These are phyloP conservation scores for Chimonanthus salicifolius DNA, from an alignment of 164 flowering plant species.

Conservation along the genomic window DNA sequence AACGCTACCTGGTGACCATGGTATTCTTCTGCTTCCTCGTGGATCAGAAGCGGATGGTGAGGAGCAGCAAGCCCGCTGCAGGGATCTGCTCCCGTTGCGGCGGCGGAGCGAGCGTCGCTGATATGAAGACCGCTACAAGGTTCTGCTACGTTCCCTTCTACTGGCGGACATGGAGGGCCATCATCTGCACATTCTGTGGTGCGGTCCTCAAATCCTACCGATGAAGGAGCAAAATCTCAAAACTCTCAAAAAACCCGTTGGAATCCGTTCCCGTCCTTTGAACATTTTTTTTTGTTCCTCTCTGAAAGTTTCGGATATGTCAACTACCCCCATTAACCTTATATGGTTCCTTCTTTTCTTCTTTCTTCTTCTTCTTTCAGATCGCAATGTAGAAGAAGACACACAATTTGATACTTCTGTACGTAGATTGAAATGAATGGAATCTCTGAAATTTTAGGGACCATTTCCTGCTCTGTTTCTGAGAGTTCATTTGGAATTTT, in stretches of 20 bases:
- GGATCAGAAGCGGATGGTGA: constrained; percentile 56
- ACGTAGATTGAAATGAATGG: no score
- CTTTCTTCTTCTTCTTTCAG: neutral
- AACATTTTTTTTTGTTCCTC: neutral
- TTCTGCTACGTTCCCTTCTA: constrained; percentile 70
- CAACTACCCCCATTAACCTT: no score
- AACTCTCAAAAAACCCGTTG: neutral
- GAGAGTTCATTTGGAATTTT: no score
- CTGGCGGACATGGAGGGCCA: constrained; percentile 68
- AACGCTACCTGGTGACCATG: constrained; percentile 26
- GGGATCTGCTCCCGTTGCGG: constrained; percentile 85
- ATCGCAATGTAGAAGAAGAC: neutral
- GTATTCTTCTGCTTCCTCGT: constrained; percentile 74
- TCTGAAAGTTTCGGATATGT: neutral
- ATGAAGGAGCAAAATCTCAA: constrained; percentile 1
- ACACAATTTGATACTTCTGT: no score
- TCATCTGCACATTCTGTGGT: constrained; percentile 76
- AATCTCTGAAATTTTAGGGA: no score
- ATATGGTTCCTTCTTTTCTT: no score
- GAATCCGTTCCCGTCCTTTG: no score
- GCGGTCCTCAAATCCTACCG: constrained; percentile 57
- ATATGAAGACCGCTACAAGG: constrained; percentile 70
- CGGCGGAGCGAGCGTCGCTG: constrained; percentile 73
- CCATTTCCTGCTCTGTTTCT: no score
- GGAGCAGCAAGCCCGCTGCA: constrained; percentile 69